A percentile compares a stretch with the other conserved stretches of the same genome.
Evolutionary conservation across 176 grass and related monocot species (phyloP).

Genomic region (Cenchrus purpureus): DNA sequence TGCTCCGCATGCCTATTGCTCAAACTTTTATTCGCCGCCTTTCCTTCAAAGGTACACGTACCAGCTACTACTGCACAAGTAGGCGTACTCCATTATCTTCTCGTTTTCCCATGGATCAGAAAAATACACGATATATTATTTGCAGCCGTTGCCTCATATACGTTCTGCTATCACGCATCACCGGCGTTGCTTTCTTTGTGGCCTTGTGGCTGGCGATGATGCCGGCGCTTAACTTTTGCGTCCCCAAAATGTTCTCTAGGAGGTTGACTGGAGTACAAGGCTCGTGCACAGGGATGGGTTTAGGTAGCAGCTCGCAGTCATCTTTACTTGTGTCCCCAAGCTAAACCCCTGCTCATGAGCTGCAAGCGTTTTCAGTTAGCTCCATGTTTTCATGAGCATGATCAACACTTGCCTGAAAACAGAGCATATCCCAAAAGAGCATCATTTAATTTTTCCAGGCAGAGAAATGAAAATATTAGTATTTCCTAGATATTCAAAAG

Average conservation of each 20-base stretch:
- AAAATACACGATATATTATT: neutral
- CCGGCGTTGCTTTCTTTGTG: constrained; percentile 36
- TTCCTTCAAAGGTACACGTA: constrained; percentile 38
- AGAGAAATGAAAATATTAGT: neutral
- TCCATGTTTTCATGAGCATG: neutral
- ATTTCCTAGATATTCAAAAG: neutral
- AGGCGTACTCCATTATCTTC: constrained; percentile 15
- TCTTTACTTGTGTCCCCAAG: neutral
- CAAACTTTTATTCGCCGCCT: constrained; percentile 9
- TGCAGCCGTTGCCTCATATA: constrained; percentile 33
- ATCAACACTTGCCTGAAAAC: no score
- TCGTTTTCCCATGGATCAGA: constrained; percentile 11
- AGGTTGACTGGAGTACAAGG: constrained; percentile 31
- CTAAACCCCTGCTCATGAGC: neutral
- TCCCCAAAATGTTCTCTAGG: constrained; percentile 32
- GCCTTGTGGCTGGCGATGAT: constrained; percentile 45
- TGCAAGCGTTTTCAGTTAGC: neutral
- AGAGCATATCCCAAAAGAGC: neutral
- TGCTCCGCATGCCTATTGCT: constrained; percentile 37
- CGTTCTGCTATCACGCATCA: constrained; percentile 33
- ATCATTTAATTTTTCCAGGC: neutral
- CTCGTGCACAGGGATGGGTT: constrained; percentile 6
- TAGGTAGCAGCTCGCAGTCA: neutral
- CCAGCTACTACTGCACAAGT: neutral
- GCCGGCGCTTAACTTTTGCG: constrained; percentile 27